Percentiles rank a stretch among this genome's conserved stretches.
Conservation (phyloP, 163 green algal genomes). For the Scenedesmus sp. region DNA sequence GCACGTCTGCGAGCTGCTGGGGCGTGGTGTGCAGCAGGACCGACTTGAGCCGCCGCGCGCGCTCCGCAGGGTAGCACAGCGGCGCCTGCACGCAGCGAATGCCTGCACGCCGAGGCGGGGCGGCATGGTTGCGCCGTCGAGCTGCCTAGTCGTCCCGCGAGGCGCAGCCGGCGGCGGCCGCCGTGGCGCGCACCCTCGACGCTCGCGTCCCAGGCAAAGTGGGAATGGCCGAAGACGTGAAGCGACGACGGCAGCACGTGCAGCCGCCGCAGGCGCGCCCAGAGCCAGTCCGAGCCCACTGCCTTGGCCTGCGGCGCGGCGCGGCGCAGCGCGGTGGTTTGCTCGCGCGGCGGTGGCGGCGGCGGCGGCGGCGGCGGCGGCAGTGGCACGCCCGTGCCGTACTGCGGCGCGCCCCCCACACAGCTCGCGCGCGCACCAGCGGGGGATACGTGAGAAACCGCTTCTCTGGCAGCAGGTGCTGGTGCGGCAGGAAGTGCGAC, state of each 20-base stretch:
- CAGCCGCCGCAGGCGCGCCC: slow-evolving; percentile 56
- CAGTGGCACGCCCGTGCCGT: no score
- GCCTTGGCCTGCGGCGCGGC: slow-evolving; percentile 59
- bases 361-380: no score
- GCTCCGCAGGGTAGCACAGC: slow-evolving; percentile 64
- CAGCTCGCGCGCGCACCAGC: slow-evolving; percentile 51
- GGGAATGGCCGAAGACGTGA: slow-evolving; percentile 83
- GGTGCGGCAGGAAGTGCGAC: slow-evolving; percentile 75
- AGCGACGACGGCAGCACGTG: slow-evolving; percentile 58
- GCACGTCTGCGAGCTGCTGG: slow-evolving; percentile 15
- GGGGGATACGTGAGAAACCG: slow-evolving; percentile 68
- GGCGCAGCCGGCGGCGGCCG: no score
- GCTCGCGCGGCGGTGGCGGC: no score
- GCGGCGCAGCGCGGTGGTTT: no score
- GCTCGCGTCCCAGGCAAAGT: slow-evolving; percentile 74
- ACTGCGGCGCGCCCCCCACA: no score
- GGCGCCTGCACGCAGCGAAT: slow-evolving; percentile 69
- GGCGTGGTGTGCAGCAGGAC: slow-evolving; percentile 10
- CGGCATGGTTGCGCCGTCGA: no score
- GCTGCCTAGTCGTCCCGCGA: no score
- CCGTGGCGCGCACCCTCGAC: slow-evolving; percentile 49
- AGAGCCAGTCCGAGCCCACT: slow-evolving; percentile 50
- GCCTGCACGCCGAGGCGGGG: slow-evolving; percentile 44
- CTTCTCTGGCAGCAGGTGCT: slow-evolving; percentile 76
- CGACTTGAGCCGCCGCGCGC: slow-evolving; percentile 46